phyloP scores from a whole-genome alignment of 306 rosid species.

The Mimosa bimucronata region DNA sequence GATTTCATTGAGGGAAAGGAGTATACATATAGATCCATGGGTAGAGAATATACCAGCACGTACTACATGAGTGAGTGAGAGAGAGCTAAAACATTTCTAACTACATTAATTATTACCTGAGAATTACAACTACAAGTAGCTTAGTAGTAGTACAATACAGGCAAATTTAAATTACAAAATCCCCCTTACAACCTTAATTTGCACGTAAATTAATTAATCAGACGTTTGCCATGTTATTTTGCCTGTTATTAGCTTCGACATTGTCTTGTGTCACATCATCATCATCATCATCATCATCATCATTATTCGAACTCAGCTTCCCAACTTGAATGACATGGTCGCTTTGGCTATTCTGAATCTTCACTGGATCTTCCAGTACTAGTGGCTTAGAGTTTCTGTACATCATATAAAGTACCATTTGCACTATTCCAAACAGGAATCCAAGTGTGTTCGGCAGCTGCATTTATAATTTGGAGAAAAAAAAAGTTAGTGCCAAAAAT shows the following conservation, averaged over 20 bases:
- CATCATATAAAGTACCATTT: slow-evolving; percentile 72
- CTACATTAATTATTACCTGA: background rate
- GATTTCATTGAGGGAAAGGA: slow-evolving; percentile 36
- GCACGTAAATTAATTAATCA: background rate
- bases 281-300: too few species aligned
- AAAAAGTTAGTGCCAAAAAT: background rate
- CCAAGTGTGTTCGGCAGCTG: slow-evolving; percentile 91
- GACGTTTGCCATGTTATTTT: background rate
- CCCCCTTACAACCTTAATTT: background rate
- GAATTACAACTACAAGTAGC: background rate
- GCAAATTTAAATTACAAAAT: background rate
- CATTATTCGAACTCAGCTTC: slow-evolving; percentile 37
- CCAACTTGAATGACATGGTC: slow-evolving; percentile 69
- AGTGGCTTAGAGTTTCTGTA: slow-evolving; percentile 63
- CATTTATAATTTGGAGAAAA: background rate
- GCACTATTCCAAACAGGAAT: slow-evolving; percentile 79
- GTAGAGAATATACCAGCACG: background rate
- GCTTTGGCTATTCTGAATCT: slow-evolving; percentile 55
- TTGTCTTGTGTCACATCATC: background rate
- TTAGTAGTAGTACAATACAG: background rate
- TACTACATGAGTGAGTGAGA: slow-evolving; percentile 10
- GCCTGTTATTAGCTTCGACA: background rate
- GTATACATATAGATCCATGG: slow-evolving; percentile 29
- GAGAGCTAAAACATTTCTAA: background rate
- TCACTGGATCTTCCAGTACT: slow-evolving; percentile 44